Evolutionary conservation across 306 rosid species (phyloP), one percentile per base, ranked within the genome.

Genomic region (Lathyrus sativus): DNA sequence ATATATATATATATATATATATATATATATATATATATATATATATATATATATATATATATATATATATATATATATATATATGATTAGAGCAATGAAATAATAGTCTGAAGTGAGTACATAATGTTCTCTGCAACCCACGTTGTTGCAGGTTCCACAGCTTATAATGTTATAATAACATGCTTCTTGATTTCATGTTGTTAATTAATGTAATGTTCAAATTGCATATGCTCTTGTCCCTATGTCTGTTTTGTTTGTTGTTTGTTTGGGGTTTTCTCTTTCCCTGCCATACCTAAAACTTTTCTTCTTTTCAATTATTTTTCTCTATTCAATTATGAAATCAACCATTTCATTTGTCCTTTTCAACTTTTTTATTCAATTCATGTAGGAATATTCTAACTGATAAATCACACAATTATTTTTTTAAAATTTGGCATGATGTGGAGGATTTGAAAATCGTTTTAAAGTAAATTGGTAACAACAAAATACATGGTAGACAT

Each of bases 131-230:
- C 62, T 55, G 39, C 62, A 55, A 2, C 62, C 38, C 62, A 55
- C 62, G 62, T 55, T 55, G 62, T 13, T 55, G 29, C 57, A 50
- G 56, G 11, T 49, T 49, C 56, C 8, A 45, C 50, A 13, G 50
- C 9, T 45, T 5, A 13, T 45, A 13, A 13, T 2, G 9, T 41
- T 24, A 24, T 24, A 24, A 2, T 24, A 2, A 2, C 12, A 3
- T 45, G 19, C 19, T 46, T 14, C 3, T 14, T 46, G 11, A 2
- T 46, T 46, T 46, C 22, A 42, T 11, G 1, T 11, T 35, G 39
- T 35, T 35, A 35, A 35, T 33, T 33, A 35, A 35, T 42, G 4
- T 33, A 35, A 35, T 42, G 4, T 11, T 42, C n/a, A 42, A 42
- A 42, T 10, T 41, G 45, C 45, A 41, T 41, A 41, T 41, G 45